phyloP scores from a whole-genome alignment of 352 stramenopile genomes.

The Pilasporangium apinafurcum region DNA sequence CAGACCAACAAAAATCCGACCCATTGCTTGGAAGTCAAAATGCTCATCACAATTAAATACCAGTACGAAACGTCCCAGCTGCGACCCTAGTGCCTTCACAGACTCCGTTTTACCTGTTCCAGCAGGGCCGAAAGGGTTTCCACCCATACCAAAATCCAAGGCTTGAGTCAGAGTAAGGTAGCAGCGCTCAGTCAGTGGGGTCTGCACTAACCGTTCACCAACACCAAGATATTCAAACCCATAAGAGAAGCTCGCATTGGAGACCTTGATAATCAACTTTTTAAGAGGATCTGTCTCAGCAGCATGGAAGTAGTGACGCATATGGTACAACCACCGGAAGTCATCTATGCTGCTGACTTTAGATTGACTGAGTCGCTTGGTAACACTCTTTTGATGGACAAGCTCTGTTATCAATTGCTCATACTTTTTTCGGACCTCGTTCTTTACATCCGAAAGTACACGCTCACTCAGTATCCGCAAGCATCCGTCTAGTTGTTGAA shows the following conservation, averaged over 20 bases:
- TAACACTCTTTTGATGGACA: slow-evolving; percentile 99
- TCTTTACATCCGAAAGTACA: slow-evolving; percentile 92
- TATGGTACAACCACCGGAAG: slow-evolving; percentile 99
- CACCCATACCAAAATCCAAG: slow-evolving; percentile 98
- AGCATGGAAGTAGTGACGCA: slow-evolving; percentile 96
- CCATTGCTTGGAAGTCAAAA: slow-evolving; percentile 99
- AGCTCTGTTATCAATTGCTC: slow-evolving; percentile 99
- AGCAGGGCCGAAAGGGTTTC: slow-evolving; percentile 98
- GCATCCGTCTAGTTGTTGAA: slow-evolving; percentile 73
- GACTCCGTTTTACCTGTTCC: slow-evolving; percentile 99
- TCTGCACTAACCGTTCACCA: slow-evolving; percentile 98
- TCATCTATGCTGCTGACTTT: slow-evolving; percentile 84
- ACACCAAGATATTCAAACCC: slow-evolving; percentile 99
- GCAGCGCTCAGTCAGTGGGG: slow-evolving; percentile 98
- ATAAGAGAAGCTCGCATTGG: slow-evolving; percentile 98
- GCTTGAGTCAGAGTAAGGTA: slow-evolving; percentile 99
- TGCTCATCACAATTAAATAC: slow-evolving; percentile 99
- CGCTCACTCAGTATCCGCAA: slow-evolving; percentile 96
- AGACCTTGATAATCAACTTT: slow-evolving; percentile 96
- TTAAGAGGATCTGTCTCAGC: slow-evolving; percentile 79
- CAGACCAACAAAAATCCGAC: slow-evolving; percentile 98
- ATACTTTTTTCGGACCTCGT: slow-evolving; percentile 97
- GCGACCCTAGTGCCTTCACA: slow-evolving; percentile 98
- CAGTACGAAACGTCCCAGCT: slow-evolving; percentile 98
- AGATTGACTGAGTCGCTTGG: slow-evolving; percentile 85